A percentile compares a stretch with the other conserved stretches of the same genome.
Conservation (phyloP, 768 basidiomycete species). For the Dioszegia hungarica region DNA sequence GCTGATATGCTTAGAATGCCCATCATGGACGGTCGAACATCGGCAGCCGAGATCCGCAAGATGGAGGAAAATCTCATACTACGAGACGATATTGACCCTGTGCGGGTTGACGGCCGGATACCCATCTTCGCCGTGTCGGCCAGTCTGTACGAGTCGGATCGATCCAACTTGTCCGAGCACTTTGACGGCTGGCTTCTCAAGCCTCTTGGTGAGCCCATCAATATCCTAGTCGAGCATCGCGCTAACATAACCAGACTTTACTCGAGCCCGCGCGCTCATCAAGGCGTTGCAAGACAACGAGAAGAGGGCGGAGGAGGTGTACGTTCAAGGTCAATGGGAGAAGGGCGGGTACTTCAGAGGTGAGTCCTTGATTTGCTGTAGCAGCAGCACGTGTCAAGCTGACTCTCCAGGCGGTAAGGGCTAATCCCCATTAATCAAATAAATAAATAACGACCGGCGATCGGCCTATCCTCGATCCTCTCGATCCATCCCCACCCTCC, state of each 20-base stretch:
- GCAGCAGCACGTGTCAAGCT: too few relatives aligned
- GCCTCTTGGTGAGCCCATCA: conserved; percentile 54
- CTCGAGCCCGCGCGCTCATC: conserved; percentile 59
- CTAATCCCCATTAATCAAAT: too few relatives aligned
- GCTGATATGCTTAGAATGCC: conserved; percentile 59
- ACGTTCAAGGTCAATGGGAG: conserved; percentile 50
- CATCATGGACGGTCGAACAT: conserved; percentile 68
- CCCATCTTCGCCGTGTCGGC: conserved; percentile 81
- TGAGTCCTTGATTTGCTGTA: conserved; percentile 15
- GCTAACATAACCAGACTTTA: conserved; percentile 55
- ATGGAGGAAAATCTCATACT: conserved; percentile 52
- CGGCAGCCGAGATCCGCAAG: conserved; percentile 63
- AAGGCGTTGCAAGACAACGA: conserved; percentile 57
- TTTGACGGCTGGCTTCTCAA: conserved; percentile 82
- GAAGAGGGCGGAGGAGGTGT: conserved; percentile 57
- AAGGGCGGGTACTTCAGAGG: conserved; percentile 47
- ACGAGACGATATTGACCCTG: conserved; percentile 44
- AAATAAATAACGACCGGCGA: too few relatives aligned
- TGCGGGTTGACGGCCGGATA: conserved; percentile 62
- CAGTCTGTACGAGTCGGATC: conserved; percentile 60
- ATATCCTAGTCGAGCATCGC: not conserved
- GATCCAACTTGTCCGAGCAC: conserved; percentile 57
- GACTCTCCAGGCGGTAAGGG: too few relatives aligned
- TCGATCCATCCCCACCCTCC: too few relatives aligned
- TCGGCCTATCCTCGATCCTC: too few relatives aligned